A percentile compares a stretch with the other conserved stretches of the same genome.
These are phyloP conservation scores for Aspergillus carbonarius DNA, from an alignment of 2,329 filamentous ascomycete genomes.

Conservation along the genomic window DNA sequence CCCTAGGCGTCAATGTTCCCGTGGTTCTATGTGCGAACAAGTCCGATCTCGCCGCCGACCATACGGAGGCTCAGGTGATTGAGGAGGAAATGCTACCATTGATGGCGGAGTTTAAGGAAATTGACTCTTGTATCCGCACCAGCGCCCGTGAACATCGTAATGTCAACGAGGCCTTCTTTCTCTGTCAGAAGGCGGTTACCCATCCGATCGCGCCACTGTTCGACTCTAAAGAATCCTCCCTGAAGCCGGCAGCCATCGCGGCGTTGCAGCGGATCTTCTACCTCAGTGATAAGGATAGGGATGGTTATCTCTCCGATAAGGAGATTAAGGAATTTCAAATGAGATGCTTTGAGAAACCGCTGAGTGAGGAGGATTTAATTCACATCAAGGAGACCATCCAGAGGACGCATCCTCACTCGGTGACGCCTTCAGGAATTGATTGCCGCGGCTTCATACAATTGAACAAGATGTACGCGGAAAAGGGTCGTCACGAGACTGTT, in stretches of 20 bases:
- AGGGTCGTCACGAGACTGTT: constrained; percentile 95
- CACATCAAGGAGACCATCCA: constrained; percentile 89
- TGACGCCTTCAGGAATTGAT: constrained; percentile 71
- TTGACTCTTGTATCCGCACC: constrained; percentile 94
- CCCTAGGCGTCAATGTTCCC: constrained; percentile 95
- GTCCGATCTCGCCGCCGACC: constrained; percentile 77
- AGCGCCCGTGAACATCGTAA: constrained; percentile 91
- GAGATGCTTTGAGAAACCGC: constrained; percentile 86
- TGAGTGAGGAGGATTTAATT: constrained; percentile 76
- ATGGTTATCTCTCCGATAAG: constrained; percentile 83
- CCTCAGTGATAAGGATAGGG: constrained; percentile 92
- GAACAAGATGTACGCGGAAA: constrained; percentile 95
- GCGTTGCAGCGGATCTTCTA: constrained; percentile 92
- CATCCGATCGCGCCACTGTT: constrained; percentile 95
- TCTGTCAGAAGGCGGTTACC: constrained; percentile 97
- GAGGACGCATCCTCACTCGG: constrained; percentile 63
- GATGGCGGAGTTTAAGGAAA: constrained; percentile 98
- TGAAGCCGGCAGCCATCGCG: constrained; percentile 86
- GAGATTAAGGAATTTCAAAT: constrained; percentile 90
- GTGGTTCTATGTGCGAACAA: constrained; percentile 98
- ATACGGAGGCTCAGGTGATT: constrained; percentile 77
- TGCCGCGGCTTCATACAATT: constrained; percentile 80
- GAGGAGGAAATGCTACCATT: constrained; percentile 98
- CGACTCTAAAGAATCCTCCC: constrained; percentile 84
- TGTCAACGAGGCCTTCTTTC: constrained; percentile 94